phyloP scores from a whole-genome alignment of 345 rosid species.

The Clarkia xantiana region DNA sequence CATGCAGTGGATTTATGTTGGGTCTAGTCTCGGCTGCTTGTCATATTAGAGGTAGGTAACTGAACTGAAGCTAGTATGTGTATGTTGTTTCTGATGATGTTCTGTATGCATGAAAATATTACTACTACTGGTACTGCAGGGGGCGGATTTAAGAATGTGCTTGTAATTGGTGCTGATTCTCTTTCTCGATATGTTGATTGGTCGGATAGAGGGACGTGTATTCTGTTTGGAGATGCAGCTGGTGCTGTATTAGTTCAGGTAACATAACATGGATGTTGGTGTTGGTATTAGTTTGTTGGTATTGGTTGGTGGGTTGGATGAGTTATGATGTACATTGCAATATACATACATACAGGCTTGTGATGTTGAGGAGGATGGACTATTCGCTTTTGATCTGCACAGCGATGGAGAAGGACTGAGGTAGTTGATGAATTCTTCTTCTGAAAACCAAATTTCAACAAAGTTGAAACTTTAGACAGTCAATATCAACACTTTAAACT shows the following conservation, averaged over 20 bases:
- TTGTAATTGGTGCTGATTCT: slow-evolving; percentile 85
- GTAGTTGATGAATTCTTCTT: slow-evolving; percentile 20
- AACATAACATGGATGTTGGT: too few relatives aligned
- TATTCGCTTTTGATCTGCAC: slow-evolving; percentile 71
- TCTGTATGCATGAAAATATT: background rate
- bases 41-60: slow-evolving; percentile 68
- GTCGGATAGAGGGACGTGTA: slow-evolving; percentile 91
- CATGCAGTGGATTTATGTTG: slow-evolving; percentile 87
- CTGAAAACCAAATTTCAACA: too few relatives aligned
- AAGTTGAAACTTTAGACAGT: too few relatives aligned
- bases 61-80: too few relatives aligned
- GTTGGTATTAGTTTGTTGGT: too few relatives aligned
- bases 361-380: slow-evolving; percentile 64
- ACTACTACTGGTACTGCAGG: too few relatives aligned
- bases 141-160: slow-evolving; percentile 67
- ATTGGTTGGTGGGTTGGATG: too few relatives aligned
- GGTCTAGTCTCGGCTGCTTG: slow-evolving; percentile 92
- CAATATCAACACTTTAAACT: too few relatives aligned
- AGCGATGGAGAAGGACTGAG: slow-evolving; percentile 77
- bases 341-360: slow-evolving; percentile 92
- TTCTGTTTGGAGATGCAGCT: slow-evolving; percentile 92
- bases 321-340: too few relatives aligned
- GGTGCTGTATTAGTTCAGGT: slow-evolving; percentile 95
- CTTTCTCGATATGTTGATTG: slow-evolving; percentile 87
- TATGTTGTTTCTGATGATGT: too few relatives aligned